These are phyloP conservation scores for Stachybotrys chartarum DNA, from an alignment of 2,329 filamentous ascomycete genomes.

Conservation along the genomic window DNA sequence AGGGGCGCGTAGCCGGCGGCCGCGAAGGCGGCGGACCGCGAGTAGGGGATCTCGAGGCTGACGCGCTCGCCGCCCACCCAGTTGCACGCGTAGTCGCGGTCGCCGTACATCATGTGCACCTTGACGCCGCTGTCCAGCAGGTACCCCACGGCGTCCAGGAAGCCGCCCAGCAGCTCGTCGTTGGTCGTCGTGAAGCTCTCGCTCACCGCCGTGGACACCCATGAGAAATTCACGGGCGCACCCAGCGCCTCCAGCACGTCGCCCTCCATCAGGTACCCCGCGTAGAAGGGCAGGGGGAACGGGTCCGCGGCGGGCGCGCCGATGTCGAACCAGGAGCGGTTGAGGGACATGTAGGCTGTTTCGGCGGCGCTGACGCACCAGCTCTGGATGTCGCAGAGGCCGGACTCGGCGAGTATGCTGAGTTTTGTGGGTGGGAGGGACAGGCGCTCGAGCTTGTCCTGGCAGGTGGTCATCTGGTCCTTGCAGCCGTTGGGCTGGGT, in stretches of 20 bases:
- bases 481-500: conserved; percentile 39
- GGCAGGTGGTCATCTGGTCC: conserved; percentile 45
- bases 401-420: conserved; percentile 1
- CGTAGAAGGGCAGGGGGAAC: conserved; percentile 55
- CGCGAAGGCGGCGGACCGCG: conserved; percentile 36
- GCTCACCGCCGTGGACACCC: conserved; percentile 31
- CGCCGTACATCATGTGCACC: conserved; percentile 64
- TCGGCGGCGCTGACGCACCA: conserved; percentile 46
- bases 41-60: conserved; percentile 53
- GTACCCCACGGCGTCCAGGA: conserved; percentile 45
- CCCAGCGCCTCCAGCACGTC: conserved; percentile 52
- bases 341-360: conserved; percentile 44
- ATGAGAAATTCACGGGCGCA: conserved; percentile 51
- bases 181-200: conserved; percentile 54
- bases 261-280: conserved; percentile 54
- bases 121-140: conserved; percentile 57
- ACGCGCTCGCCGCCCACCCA: conserved; percentile 65
- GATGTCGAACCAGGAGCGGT: conserved; percentile 53
- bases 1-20: conserved; percentile 65
- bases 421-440: conserved; percentile 18
- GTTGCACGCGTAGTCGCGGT: conserved; percentile 54
- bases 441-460: conserved; percentile 38
- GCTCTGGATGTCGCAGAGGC: conserved; percentile 41
- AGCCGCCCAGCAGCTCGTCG: conserved; percentile 45
- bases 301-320: conserved; percentile 48